phyloP scores from a whole-genome alignment of 1,284 basidiomycete species.

The Sporisorium sorghi region DNA sequence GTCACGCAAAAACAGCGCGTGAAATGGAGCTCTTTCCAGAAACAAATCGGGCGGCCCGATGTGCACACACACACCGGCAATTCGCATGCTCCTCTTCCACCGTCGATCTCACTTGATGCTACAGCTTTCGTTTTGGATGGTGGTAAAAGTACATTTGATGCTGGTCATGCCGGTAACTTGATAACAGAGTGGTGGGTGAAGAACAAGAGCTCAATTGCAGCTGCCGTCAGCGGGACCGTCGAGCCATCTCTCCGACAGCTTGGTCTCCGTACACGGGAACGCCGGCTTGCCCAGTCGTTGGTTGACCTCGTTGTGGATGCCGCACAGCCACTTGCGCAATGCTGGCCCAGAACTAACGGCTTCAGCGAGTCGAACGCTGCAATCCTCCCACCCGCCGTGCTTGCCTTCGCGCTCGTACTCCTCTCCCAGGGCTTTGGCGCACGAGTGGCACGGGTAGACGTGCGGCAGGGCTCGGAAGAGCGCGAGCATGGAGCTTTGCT shows the following conservation, averaged over 20 bases:
- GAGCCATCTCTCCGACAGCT: constrained; percentile 59
- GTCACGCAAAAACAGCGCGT: constrained; percentile 16
- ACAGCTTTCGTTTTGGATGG: background rate
- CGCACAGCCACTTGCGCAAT: constrained; percentile 63
- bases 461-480: constrained; percentile 57
- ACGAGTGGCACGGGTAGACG: constrained; percentile 65
- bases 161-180: background rate
- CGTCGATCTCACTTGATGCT: too few species aligned
- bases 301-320: constrained; percentile 67
- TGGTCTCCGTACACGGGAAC: constrained; percentile 57
- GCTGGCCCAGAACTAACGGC: constrained; percentile 40
- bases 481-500: constrained; percentile 57
- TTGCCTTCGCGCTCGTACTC: constrained; percentile 51
- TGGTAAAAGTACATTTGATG: constrained; percentile 23
- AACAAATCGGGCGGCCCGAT: constrained; percentile 5
- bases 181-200: constrained; percentile 12
- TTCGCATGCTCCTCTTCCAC: background rate
- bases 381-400: constrained; percentile 47
- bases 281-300: constrained; percentile 61
- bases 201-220: constrained; percentile 48
- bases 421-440: constrained; percentile 57
- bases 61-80: too few species aligned
- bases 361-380: constrained; percentile 22
- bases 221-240: constrained; percentile 60
- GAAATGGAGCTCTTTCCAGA: constrained; percentile 10